phyloP scores from a whole-genome alignment of 257 asterid species.

The Marsdenia floribunda region DNA sequence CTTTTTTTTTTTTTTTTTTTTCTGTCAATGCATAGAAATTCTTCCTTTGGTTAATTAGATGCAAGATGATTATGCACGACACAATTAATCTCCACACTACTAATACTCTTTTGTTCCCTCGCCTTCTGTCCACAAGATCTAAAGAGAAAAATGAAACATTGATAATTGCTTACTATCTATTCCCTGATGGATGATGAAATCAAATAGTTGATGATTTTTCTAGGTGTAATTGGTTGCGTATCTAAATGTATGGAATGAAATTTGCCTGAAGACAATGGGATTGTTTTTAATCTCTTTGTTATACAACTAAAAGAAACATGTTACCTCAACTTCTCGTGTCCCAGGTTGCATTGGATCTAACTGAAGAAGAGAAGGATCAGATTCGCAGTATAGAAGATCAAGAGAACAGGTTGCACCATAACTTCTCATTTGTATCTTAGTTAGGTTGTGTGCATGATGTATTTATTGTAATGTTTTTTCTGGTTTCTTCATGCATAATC shows the following conservation, averaged over 20 bases:
- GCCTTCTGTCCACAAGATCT: neutral
- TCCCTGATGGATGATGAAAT: neutral
- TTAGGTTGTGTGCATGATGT: neutral
- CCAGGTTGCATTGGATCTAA: slow-evolving; percentile 74
- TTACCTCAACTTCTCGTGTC: neutral
- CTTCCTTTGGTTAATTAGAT: neutral
- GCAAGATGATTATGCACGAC: neutral
- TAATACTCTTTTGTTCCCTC: neutral
- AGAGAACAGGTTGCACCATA: slow-evolving; percentile 39
- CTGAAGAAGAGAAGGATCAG: slow-evolving; percentile 69
- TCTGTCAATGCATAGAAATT: too few species aligned
- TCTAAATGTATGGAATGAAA: neutral
- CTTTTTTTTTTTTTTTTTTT: neutral
- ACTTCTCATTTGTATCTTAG: neutral
- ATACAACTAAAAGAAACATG: neutral
- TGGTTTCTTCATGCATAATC: neutral
- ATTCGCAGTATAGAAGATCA: slow-evolving; percentile 39
- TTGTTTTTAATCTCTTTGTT: neutral
- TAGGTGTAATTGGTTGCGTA: neutral
- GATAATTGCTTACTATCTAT: neutral
- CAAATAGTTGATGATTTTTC: neutral
- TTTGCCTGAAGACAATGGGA: neutral
- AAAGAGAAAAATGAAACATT: neutral
- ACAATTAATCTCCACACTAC: neutral
- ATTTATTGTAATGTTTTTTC: neutral